Evolutionary conservation across 306 rosid genomes (phyloP).

Genomic region (Begonia loranthoides): DNA sequence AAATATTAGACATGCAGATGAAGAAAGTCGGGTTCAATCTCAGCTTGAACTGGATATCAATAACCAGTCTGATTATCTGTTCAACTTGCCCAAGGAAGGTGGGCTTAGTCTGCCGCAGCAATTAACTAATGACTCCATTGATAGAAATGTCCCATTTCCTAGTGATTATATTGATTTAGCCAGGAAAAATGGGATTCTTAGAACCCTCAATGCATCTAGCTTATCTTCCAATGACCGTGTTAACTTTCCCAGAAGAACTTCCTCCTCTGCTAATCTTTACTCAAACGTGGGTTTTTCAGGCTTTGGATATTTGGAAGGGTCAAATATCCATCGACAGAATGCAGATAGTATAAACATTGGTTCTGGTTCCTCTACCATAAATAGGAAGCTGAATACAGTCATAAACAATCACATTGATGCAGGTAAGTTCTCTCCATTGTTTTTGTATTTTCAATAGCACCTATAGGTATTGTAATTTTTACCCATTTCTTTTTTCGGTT

Average conservation of each 20-base stretch:
- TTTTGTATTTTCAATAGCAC: background rate
- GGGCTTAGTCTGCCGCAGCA: constrained; percentile 24
- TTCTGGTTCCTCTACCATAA: no score
- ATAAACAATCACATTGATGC: constrained; percentile 36
- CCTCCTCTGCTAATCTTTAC: constrained; percentile 60
- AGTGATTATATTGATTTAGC: constrained; percentile 26
- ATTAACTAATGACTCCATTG: constrained; percentile 13
- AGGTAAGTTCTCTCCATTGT: constrained; percentile 27
- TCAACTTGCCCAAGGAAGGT: constrained; percentile 25
- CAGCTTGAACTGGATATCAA: constrained; percentile 26
- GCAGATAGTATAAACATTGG: constrained; percentile 12
- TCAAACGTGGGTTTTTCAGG: constrained; percentile 44
- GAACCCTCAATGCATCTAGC: constrained; percentile 27
- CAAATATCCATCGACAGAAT: constrained; percentile 21
- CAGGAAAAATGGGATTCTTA: constrained; percentile 34
- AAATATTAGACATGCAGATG: constrained; percentile 40
- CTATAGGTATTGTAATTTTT: no score
- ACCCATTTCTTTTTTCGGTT: constrained; percentile 3
- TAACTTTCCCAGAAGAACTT: constrained; percentile 53
- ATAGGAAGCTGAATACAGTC: constrained; percentile 6
- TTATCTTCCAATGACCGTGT: constrained; percentile 29
- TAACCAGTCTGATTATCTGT: constrained; percentile 32
- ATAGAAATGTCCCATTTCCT: constrained; percentile 13
- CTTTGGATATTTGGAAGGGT: constrained; percentile 24
- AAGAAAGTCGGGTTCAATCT: constrained; percentile 41